phyloP scores from a whole-genome alignment of 2,329 filamentous ascomycete genomes.

The Apiospora hydei region DNA sequence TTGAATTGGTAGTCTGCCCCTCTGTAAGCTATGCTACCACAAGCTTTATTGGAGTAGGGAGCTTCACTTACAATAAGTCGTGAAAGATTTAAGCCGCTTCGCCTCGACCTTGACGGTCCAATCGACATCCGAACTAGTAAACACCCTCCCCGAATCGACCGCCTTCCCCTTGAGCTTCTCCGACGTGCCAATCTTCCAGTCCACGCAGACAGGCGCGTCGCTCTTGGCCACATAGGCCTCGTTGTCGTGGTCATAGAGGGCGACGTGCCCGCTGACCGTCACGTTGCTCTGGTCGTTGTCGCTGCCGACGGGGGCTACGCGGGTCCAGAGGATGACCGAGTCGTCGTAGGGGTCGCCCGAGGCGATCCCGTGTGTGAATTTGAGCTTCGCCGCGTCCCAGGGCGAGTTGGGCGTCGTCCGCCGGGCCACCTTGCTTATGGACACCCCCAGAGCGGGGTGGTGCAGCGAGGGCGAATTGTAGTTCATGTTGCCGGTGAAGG shows the following conservation, averaged over 20 bases:
- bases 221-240: slow-evolving; percentile 54
- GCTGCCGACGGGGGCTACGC: slow-evolving; percentile 46
- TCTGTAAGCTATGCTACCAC: neutral
- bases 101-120: slow-evolving; percentile 80
- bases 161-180: slow-evolving; percentile 46
- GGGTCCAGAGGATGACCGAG: slow-evolving; percentile 60
- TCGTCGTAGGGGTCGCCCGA: slow-evolving; percentile 58
- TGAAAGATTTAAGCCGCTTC: slow-evolving; percentile 66
- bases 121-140: slow-evolving; percentile 76
- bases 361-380: slow-evolving; percentile 67
- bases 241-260: slow-evolving; percentile 52
- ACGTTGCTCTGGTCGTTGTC: slow-evolving; percentile 55
- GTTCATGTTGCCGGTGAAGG: slow-evolving; percentile 58
- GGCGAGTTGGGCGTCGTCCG: slow-evolving; percentile 53
- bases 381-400: slow-evolving; percentile 56
- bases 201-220: slow-evolving; percentile 69
- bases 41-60: accelerated
- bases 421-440: slow-evolving; percentile 64
- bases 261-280: slow-evolving; percentile 48
- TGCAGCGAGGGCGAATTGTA: slow-evolving; percentile 67
- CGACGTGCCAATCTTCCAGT: slow-evolving; percentile 66
- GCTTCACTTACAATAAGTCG: slow-evolving; percentile 57
- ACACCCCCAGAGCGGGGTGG: slow-evolving; percentile 65
- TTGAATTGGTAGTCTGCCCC: slow-evolving; percentile 68
- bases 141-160: slow-evolving; percentile 65